These are phyloP conservation scores for Pythium phragmitis DNA, from an alignment of 352 stramenopile species.

Conservation along the genomic window DNA sequence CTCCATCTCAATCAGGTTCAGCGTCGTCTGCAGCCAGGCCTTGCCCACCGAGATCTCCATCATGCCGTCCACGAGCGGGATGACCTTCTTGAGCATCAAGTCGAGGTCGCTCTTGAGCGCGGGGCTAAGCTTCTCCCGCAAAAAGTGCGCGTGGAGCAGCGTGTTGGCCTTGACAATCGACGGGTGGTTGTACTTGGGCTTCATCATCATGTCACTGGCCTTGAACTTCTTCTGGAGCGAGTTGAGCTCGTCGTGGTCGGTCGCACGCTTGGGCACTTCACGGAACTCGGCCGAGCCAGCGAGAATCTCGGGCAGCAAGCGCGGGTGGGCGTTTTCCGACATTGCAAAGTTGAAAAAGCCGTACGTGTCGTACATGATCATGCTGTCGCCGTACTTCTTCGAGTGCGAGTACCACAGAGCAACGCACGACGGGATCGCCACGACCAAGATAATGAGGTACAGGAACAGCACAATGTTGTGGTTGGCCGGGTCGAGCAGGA, in stretches of 20 bases:
- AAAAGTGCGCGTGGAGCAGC: constrained; percentile 95
- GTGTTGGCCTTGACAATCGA: constrained; percentile 84
- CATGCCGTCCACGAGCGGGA: constrained; percentile 98
- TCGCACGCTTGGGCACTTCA: constrained; percentile 63
- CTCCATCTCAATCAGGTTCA: constrained; percentile 97
- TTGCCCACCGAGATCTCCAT: constrained; percentile 97
- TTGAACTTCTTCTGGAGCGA: constrained; percentile 79
- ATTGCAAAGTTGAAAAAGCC: constrained; percentile 98
- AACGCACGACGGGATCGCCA: constrained; percentile 96
- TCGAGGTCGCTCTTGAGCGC: constrained; percentile 89
- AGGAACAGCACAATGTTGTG: constrained; percentile 98
- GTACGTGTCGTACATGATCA: constrained; percentile 99
- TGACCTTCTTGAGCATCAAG: constrained; percentile 94
- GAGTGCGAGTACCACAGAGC: constrained; percentile 95
- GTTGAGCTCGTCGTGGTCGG: constrained; percentile 65
- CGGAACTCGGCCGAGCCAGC: constrained; percentile 90
- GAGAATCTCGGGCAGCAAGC: constrained; percentile 94
- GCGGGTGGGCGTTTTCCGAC: constrained; percentile 93
- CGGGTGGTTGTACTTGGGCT: constrained; percentile 85
- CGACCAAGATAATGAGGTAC: constrained; percentile 98
- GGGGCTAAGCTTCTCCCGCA: constrained; percentile 81
- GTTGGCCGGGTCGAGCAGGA: constrained; percentile 96
- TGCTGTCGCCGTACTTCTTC: constrained; percentile 99
- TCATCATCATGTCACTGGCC: constrained; percentile 73
- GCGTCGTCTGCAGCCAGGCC: constrained; percentile 93